Percentiles rank a stretch among this genome's conserved stretches.
Conservation (phyloP, 2,329 filamentous ascomycete species). For the Reticulascus tulasneorum region DNA sequence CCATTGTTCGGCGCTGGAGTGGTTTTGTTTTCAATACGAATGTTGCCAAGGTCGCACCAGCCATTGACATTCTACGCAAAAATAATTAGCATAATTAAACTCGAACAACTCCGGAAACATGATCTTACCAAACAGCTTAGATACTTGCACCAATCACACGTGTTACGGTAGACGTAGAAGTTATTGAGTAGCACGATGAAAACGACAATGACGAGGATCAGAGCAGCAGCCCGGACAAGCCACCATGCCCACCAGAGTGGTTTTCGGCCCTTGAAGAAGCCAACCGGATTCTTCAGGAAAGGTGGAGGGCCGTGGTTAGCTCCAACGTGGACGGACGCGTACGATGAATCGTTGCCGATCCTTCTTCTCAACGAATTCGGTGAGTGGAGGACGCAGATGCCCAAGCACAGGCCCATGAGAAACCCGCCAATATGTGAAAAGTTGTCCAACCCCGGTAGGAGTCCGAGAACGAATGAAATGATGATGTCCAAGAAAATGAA, state of each 20-base stretch:
- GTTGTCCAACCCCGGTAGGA: conserved; percentile 91
- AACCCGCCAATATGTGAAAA: conserved; percentile 97
- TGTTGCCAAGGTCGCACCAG: conserved; percentile 57
- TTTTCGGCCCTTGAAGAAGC: conserved; percentile 90
- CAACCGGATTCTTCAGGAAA: conserved; percentile 60
- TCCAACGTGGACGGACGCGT: conserved; percentile 60
- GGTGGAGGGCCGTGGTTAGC: conserved; percentile 43
- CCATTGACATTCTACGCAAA: conserved; percentile 54
- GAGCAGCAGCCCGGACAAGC: conserved; percentile 72
- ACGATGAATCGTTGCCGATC: conserved; percentile 68
- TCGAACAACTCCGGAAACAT: not conserved
- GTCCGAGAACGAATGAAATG: conserved; percentile 87
- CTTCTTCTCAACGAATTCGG: conserved; percentile 74
- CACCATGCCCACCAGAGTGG: conserved; percentile 98
- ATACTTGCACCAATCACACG: conserved; percentile 92
- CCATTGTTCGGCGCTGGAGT: too few species aligned
- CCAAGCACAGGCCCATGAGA: conserved; percentile 82
- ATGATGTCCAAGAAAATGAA: conserved; percentile 82
- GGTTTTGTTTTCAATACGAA: too few species aligned
- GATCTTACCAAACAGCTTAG: conserved; percentile 82
- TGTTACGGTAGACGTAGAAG: conserved; percentile 76
- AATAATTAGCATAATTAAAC: conserved; percentile 17
- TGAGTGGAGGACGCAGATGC: conserved; percentile 83
- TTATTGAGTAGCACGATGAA: conserved; percentile 87
- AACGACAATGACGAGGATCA: conserved; percentile 76